phyloP scores from a whole-genome alignment of 139 green algal genomes.

The Parachlorella kessleri region DNA sequence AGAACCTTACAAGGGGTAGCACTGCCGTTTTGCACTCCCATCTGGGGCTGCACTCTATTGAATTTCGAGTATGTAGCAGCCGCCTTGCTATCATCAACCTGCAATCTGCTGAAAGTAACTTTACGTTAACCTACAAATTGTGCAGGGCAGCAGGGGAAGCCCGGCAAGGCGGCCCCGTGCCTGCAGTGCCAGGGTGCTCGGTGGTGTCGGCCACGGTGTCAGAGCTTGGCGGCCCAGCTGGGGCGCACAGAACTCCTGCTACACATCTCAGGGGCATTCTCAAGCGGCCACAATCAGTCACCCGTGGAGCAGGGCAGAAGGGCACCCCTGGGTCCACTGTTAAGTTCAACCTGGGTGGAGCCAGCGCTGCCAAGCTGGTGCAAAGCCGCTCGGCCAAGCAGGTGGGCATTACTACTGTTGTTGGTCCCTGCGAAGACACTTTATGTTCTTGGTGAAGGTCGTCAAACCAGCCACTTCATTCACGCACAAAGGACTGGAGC shows the following conservation, averaged over 20 bases:
- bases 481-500: too few relatives aligned
- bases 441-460: too few relatives aligned
- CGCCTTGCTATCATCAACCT: too few relatives aligned
- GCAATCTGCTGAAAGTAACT: too few relatives aligned
- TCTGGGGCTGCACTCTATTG: too few relatives aligned
- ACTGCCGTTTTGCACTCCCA: too few relatives aligned
- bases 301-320: neutral
- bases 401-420: too few relatives aligned
- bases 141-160: neutral
- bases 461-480: too few relatives aligned
- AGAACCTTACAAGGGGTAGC: too few relatives aligned
- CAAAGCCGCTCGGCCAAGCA: neutral
- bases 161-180: neutral
- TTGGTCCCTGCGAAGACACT: too few relatives aligned
- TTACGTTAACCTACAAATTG: too few relatives aligned
- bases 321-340: slow-evolving; percentile 1
- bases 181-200: neutral
- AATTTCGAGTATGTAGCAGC: too few relatives aligned
- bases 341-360: slow-evolving; percentile 11
- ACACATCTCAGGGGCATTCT: slow-evolving; percentile 23
- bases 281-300: neutral
- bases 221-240: neutral
- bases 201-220: neutral
- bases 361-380: neutral
- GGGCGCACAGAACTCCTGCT: slow-evolving; percentile 14